Conservation (phyloP, 345 rosid species). For the Gossypium thurberi region DNA sequence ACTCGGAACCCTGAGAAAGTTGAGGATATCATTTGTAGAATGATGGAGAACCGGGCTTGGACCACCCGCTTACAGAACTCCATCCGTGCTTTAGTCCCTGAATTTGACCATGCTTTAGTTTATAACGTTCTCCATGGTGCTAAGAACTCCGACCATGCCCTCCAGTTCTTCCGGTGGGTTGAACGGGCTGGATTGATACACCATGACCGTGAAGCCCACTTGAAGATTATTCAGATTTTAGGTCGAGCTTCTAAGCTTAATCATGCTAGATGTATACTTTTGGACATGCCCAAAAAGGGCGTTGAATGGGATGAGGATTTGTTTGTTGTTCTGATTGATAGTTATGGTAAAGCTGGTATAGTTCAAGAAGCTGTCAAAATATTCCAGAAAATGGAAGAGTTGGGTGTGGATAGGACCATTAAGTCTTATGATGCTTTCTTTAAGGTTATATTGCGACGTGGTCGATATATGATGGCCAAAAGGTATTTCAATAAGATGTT, state of each 20-base stretch:
- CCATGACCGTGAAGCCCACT: conserved; percentile 65
- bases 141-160: conserved; percentile 68
- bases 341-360: conserved; percentile 77
- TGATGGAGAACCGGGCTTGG: conserved; percentile 84
- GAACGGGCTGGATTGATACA: conserved; percentile 74
- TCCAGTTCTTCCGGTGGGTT: conserved; percentile 91
- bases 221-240: conserved; percentile 71
- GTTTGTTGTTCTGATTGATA: conserved; percentile 60
- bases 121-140: conserved; percentile 78
- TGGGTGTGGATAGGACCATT: conserved; percentile 64
- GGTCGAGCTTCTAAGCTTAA: conserved; percentile 71
- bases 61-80: conserved; percentile 88
- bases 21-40: conserved; percentile 75
- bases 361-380: conserved; percentile 87
- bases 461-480: conserved; percentile 91
- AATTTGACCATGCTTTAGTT: conserved; percentile 66
- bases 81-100: conserved; percentile 69
- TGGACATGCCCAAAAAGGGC: conserved; percentile 86
- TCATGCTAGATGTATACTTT: conserved; percentile 73
- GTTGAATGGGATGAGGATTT: conserved; percentile 80
- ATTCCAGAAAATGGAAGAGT: conserved; percentile 64
- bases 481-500: conserved; percentile 75
- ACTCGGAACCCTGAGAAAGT: conserved; percentile 45
- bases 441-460: conserved; percentile 72
- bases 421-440: conserved; percentile 70